Evolutionary conservation across 345 rosid genomes (phyloP).

Genomic region (Passiflora organensis): DNA sequence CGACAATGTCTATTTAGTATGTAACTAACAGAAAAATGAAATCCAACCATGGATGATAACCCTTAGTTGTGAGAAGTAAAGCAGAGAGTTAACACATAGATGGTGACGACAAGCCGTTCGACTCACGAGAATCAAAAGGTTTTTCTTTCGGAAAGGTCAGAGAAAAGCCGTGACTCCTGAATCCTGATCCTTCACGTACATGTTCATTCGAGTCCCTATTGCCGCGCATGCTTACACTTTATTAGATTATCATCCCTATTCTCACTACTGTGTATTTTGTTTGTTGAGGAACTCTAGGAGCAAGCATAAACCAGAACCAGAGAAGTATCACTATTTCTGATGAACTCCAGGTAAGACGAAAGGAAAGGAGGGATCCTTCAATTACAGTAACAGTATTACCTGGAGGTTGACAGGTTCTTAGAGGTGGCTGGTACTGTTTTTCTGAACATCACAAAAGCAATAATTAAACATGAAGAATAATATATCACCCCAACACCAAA

Average conservation of each 20-base stretch:
- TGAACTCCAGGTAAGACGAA: no score
- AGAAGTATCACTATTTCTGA: no score
- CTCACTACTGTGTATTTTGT: no score
- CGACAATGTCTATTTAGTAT: no score
- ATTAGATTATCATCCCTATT: neutral
- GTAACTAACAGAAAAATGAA: no score
- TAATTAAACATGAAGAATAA: neutral
- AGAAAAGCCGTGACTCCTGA: neutral
- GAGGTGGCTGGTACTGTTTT: slow-evolving; percentile 42
- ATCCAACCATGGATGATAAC: no score
- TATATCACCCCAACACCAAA: neutral
- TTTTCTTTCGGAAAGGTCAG: neutral
- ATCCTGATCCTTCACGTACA: neutral
- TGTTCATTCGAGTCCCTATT: neutral
- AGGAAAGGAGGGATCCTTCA: neutral
- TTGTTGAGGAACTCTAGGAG: no score
- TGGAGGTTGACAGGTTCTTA: slow-evolving; percentile 34
- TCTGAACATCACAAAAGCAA: slow-evolving; percentile 20
- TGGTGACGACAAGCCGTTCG: neutral
- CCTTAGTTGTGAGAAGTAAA: neutral
- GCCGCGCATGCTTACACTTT: neutral
- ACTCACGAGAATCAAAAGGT: neutral
- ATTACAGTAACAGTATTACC: slow-evolving; percentile 22
- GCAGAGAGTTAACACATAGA: neutral
- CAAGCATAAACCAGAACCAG: neutral